A percentile compares a stretch with the other conserved stretches of the same genome.
Evolutionary conservation across 495 filamentous ascomycete species (phyloP).

Genomic region (Penicillium robsamsonii): DNA sequence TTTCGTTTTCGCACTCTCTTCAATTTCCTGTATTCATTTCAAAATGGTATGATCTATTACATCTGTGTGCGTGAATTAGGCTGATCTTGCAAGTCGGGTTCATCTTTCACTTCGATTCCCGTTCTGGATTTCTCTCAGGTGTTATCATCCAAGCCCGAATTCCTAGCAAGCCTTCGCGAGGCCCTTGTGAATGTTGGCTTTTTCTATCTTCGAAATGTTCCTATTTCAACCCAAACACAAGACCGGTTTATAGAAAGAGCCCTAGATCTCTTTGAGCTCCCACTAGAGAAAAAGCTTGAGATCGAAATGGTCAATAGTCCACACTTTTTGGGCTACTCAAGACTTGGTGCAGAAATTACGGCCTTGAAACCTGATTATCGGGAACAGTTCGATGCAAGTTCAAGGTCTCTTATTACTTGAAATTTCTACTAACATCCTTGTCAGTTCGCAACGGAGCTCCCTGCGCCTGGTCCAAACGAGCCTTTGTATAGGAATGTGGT

Average conservation of each 20-base stretch:
- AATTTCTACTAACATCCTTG: neutral
- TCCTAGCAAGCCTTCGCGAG: slow-evolving; percentile 69
- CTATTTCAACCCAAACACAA: slow-evolving; percentile 65
- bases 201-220: slow-evolving; percentile 83
- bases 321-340: slow-evolving; percentile 55
- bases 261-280: slow-evolving; percentile 76
- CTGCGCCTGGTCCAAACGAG: slow-evolving; percentile 57
- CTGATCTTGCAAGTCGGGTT: slow-evolving; percentile 14
- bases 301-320: slow-evolving; percentile 89
- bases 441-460: slow-evolving; percentile 60
- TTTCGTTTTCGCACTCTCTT: no score
- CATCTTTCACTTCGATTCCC: slow-evolving; percentile 69
- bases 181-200: slow-evolving; percentile 91
- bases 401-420: neutral
- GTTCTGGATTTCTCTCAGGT: slow-evolving; percentile 73
- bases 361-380: slow-evolving; percentile 48
- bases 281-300: slow-evolving; percentile 74
- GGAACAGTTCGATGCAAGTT: slow-evolving; percentile 89
- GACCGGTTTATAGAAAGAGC: slow-evolving; percentile 66
- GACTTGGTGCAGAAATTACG: slow-evolving; percentile 50
- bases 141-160: slow-evolving; percentile 62
- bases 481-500: slow-evolving; percentile 78
- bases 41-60: slow-evolving; percentile 13
- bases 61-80: neutral
- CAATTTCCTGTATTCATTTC: no score